Evolutionary conservation across 495 filamentous ascomycete genomes (phyloP), one percentile per base, ranked within the genome.

Genomic region (Extremus antarcticus): DNA sequence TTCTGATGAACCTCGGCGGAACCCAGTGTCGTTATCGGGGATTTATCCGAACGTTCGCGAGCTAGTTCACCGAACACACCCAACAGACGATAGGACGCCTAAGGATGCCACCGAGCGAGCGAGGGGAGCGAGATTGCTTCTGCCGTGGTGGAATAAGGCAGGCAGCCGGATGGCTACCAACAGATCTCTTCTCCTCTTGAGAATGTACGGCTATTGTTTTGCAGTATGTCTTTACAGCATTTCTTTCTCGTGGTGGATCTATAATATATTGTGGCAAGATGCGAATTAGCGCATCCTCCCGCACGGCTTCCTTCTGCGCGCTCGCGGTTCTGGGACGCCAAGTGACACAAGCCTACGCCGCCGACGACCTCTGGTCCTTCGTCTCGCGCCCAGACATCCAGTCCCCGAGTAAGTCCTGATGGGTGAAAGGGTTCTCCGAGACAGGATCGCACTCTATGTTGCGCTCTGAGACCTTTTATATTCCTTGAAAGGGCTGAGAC

Each of bases 351-450:
- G 41, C 7, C 41, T 4, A 45, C 41, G 41, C 15, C 41, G 41
- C 8, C 4, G 4, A 45, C 41, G 41, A n/a, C 15, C 41, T 45
- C 15, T 45, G 4, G 7, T 45, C 41, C 7, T 45, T 45, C 46
- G 46, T 48, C 10, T 48, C 46, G 9, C 49, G 49, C 3, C 49
- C 49, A 2, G 49, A 51, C 32, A 35, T 51, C 15, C 24, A 35
- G 4, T 9, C 49, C 2, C 49, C 29, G 49, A 32, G n/a, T n/a
- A n/a, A n/a, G n/a, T n/a, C n/a, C n/a, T n/a, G n/a, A n/a, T n/a
- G n/a, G n/a, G n/a, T n/a, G n/a, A n/a, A n/a, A n/a, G n/a, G n/a
- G n/a, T n/a, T n/a, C n/a, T n/a, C n/a, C n/a, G n/a, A n/a, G n/a
- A n/a, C n/a, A n/a, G n/a, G n/a, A n/a, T n/a, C n/a, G n/a, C n/a